Conservation (phyloP, 2,329 filamentous ascomycete genomes). For the Epichloe bromicola region DNA sequence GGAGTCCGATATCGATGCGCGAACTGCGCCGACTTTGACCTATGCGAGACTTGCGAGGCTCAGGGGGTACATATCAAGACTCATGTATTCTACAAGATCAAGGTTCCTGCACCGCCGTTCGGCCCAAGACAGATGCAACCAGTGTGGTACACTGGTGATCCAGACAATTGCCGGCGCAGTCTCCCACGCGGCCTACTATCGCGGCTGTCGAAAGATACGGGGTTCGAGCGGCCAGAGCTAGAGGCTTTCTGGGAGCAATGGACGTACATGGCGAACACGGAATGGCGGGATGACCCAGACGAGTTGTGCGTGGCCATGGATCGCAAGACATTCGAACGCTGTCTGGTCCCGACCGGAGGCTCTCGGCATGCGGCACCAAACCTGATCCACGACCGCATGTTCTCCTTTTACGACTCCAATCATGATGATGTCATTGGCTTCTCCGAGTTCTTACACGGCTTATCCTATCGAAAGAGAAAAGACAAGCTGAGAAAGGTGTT, state of each 20-base stretch:
- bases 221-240: constrained; percentile 73
- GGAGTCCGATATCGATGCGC: constrained; percentile 89
- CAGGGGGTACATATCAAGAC: constrained; percentile 69
- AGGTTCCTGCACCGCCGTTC: constrained; percentile 75
- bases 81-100: constrained; percentile 94
- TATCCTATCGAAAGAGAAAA: constrained; percentile 56
- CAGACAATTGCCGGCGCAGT: constrained; percentile 52
- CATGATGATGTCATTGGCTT: constrained; percentile 83
- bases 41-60: constrained; percentile 87
- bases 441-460: constrained; percentile 74
- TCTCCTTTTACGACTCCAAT: constrained; percentile 90
- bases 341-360: constrained; percentile 76
- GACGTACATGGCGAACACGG: constrained; percentile 78
- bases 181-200: constrained; percentile 57
- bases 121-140: constrained; percentile 69
- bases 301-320: constrained; percentile 75
- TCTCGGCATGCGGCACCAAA: constrained; percentile 67
- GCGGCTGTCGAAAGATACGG: constrained; percentile 56
- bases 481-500: constrained; percentile 65
- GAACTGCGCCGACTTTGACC: constrained; percentile 91
- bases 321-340: constrained; percentile 81
- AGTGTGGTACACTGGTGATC: constrained; percentile 81
- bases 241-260: constrained; percentile 97
- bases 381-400: constrained; percentile 90
- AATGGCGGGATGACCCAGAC: constrained; percentile 72